These are phyloP conservation scores for Phytophthora hibernalis DNA, from an alignment of 352 stramenopile genomes.

Conservation along the genomic window DNA sequence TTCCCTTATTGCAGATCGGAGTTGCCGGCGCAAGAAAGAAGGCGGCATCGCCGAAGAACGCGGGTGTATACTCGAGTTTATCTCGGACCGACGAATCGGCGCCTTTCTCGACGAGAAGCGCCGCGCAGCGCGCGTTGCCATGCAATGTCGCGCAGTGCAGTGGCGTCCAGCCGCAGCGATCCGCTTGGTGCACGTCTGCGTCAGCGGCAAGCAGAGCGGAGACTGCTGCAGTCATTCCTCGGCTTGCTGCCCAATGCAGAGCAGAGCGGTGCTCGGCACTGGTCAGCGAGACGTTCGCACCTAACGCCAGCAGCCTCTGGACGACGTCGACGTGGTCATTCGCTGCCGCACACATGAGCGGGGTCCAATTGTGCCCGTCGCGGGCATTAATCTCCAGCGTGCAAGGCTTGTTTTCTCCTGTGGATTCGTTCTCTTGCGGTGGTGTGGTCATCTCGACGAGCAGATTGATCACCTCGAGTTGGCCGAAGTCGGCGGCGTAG, in stretches of 20 bases:
- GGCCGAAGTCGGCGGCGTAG: constrained; percentile 73
- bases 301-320: constrained; percentile 45
- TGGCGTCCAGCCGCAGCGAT: constrained; percentile 62
- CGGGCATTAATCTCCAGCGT: constrained; percentile 51
- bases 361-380: constrained; percentile 61
- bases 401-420: constrained; percentile 3
- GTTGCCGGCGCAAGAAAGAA: not conserved
- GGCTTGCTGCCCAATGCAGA: constrained; percentile 68
- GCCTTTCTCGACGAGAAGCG: constrained; percentile 48
- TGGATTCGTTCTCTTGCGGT: not conserved
- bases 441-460: constrained; percentile 39
- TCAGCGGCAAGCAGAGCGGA: constrained; percentile 42
- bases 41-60: constrained; percentile 26
- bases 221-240: constrained; percentile 51
- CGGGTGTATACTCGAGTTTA: constrained; percentile 45
- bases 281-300: constrained; percentile 40
- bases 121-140: constrained; percentile 39
- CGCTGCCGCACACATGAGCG: constrained; percentile 61
- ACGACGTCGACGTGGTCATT: constrained; percentile 62
- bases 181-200: constrained; percentile 38
- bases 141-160: constrained; percentile 72
- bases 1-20: too few relatives aligned
- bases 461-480: constrained; percentile 48
- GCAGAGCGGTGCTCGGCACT: constrained; percentile 63
- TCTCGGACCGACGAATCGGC: constrained; percentile 38